These are phyloP conservation scores for Fremontodendron californicum DNA, from an alignment of 345 rosid species.

Conservation along the genomic window DNA sequence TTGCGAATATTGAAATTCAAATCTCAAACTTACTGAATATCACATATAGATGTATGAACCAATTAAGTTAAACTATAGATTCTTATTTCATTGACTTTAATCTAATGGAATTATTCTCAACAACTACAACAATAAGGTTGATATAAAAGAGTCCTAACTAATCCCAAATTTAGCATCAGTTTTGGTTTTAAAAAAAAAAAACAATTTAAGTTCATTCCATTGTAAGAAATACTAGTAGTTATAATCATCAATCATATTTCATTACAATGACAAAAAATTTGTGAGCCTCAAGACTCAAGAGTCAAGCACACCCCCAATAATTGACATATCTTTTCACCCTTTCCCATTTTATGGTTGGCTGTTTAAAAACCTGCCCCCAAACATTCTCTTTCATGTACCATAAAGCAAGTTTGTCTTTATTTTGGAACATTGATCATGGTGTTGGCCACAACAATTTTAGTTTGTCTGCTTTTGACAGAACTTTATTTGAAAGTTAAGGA, in stretches of 20 bases:
- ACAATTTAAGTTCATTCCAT: neutral
- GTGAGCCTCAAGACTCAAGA: neutral
- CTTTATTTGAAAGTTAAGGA: neutral
- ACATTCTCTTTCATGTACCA: slow-evolving; percentile 4
- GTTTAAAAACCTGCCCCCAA: neutral
- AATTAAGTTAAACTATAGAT: no score
- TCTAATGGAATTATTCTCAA: neutral
- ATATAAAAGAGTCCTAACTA: neutral
- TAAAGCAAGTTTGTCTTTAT: slow-evolving; percentile 9
- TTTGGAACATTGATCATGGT: neutral
- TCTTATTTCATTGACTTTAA: neutral
- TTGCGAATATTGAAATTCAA: no score
- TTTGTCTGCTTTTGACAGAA: neutral
- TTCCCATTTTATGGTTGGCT: slow-evolving; percentile 3
- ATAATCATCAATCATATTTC: neutral
- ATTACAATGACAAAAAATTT: neutral
- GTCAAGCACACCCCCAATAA: neutral
- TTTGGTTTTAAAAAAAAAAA: neutral
- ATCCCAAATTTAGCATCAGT: neutral
- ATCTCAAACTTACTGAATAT: no score
- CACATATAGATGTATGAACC: no score
- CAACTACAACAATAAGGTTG: neutral
- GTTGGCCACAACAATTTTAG: slow-evolving; percentile 6
- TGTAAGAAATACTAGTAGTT: neutral
- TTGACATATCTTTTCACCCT: neutral